phyloP scores from a whole-genome alignment of 2,329 filamentous ascomycete genomes.

The Botrytis squamosa region DNA sequence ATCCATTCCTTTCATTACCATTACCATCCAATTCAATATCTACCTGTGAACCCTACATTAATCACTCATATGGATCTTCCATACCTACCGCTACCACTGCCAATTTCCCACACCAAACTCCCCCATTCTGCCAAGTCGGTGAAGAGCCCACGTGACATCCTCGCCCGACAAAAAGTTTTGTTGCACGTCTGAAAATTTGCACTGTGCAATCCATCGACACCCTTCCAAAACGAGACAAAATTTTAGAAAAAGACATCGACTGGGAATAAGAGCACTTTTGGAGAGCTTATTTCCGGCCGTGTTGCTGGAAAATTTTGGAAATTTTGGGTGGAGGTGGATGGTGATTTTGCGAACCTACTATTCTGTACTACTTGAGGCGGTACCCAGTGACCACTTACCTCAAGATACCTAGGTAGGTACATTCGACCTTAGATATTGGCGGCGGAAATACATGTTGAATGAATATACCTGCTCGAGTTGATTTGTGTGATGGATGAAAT shows the following conservation, averaged over 20 bases:
- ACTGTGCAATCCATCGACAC: not conserved
- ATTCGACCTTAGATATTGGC: no score
- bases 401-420: no score
- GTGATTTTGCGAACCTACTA: no score
- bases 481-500: not conserved
- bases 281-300: not conserved
- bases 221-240: not conserved
- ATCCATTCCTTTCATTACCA: not conserved
- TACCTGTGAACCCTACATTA: not conserved
- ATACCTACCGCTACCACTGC: no score
- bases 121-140: not conserved
- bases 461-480: not conserved
- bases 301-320: not conserved
- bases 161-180: not conserved
- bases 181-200: not conserved
- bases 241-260: not conserved
- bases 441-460: no score
- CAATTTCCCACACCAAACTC: no score
- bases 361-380: no score
- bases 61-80: no score
- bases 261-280: not conserved
- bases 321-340: no score
- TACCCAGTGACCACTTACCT: no score
- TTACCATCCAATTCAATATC: not conserved
- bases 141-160: fast-evolving